Evolutionary conservation across 257 asterid species (phyloP).

Genomic region (Cruciata laevipes): DNA sequence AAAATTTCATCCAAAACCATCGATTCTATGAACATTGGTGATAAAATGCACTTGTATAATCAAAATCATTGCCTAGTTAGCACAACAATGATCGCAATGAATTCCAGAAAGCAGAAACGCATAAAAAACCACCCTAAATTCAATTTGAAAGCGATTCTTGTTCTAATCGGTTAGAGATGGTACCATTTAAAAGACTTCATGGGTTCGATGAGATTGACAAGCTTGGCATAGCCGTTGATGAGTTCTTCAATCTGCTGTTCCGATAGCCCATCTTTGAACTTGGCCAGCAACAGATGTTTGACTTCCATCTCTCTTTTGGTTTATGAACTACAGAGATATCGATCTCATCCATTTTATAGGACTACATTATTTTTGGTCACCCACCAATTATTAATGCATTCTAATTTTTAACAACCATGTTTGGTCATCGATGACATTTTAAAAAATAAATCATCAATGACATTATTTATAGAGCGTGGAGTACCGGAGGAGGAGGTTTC

Average conservation of each 20-base stretch:
- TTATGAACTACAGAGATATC: no score
- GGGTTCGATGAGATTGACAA: slow-evolving; percentile 61
- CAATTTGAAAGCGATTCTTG: neutral
- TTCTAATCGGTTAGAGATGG: neutral
- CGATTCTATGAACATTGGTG: no score
- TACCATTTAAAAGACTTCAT: slow-evolving; percentile 72
- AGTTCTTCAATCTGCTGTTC: slow-evolving; percentile 44
- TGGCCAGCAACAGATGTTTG: slow-evolving; percentile 68
- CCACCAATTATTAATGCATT: no score
- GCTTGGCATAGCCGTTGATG: slow-evolving; percentile 61
- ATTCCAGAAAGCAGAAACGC: neutral
- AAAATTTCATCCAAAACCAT: no score
- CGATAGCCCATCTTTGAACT: slow-evolving; percentile 59
- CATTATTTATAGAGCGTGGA: no score
- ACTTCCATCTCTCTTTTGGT: slow-evolving; percentile 40
- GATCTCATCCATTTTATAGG: slow-evolving; percentile 9
- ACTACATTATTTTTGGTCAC: no score
- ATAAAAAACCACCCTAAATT: neutral
- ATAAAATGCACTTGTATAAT: neutral
- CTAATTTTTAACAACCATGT: no score
- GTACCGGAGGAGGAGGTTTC: no score
- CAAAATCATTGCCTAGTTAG: neutral
- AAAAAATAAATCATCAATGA: no score
- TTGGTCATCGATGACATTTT: no score
- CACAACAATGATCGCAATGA: neutral